These are phyloP conservation scores for Acanthamoeba royreba DNA, from an alignment of 208 protist species.

Conservation along the genomic window DNA sequence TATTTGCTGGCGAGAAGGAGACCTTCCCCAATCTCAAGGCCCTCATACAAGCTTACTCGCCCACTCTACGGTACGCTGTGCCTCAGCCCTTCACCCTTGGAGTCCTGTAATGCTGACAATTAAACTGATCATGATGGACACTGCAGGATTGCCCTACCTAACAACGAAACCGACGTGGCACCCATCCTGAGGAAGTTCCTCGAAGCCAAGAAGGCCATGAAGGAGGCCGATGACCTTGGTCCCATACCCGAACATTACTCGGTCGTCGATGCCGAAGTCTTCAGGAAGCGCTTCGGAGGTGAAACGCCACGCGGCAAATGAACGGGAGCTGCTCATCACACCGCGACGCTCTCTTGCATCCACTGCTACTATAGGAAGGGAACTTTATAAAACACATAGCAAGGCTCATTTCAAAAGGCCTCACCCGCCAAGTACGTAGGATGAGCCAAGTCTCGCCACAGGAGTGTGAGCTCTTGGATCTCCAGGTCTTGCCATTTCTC, in stretches of 20 bases:
- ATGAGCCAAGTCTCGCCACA: no score
- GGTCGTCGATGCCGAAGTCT: not conserved
- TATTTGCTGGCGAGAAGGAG: slow-evolving; percentile 31
- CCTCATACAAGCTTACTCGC: not conserved
- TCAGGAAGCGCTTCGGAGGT: not conserved
- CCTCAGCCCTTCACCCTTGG: no score
- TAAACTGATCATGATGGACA: not conserved
- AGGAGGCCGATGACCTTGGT: not conserved
- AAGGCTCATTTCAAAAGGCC: no score
- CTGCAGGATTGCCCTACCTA: not conserved
- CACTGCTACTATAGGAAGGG: no score
- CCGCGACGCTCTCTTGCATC: no score
- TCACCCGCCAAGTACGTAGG: no score
- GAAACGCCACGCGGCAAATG: no score
- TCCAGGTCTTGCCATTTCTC: not conserved
- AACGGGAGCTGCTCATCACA: no score
- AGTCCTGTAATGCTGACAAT: not conserved
- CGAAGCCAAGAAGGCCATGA: not conserved
- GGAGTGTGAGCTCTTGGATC: not conserved
- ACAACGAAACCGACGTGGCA: not conserved
- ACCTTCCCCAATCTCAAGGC: slow-evolving; percentile 9
- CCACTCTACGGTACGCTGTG: not conserved
- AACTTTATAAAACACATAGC: no score
- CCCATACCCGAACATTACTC: slow-evolving; percentile 13
- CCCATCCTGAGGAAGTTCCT: slow-evolving; percentile 18